These are phyloP conservation scores for Pseudocercospora macadamiae DNA, from an alignment of 2,329 filamentous ascomycete species.

Conservation along the genomic window DNA sequence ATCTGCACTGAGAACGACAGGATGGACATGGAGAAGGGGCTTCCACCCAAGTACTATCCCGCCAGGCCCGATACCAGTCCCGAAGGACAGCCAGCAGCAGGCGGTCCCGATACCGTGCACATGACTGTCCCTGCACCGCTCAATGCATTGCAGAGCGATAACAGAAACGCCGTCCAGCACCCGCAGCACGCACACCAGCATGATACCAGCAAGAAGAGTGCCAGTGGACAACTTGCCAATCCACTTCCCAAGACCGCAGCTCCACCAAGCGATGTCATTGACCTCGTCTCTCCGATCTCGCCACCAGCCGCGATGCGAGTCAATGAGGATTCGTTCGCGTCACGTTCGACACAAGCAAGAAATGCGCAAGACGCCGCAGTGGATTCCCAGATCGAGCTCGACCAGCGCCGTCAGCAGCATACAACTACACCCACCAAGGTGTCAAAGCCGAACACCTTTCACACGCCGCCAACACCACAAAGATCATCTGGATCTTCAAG, in stretches of 20 bases:
- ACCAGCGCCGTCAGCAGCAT: not conserved
- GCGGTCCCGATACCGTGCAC: no score
- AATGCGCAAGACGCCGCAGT: not conserved
- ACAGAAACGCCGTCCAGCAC: no score
- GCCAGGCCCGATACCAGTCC: no score
- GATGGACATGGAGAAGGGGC: not conserved
- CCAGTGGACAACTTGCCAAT: not conserved
- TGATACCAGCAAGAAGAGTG: not conserved
- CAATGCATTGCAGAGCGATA: no score
- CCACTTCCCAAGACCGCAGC: not conserved
- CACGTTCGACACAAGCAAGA: not conserved
- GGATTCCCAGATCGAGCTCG: not conserved
- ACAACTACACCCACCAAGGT: not conserved
- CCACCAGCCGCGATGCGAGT: no score
- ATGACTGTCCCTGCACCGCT: no score
- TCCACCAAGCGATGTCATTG: not conserved
- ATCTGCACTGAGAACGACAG: not conserved
- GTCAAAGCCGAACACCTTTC: not conserved
- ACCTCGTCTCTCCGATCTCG: not conserved
- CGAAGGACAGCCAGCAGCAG: no score
- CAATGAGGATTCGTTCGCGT: no score
- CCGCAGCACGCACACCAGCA: not conserved
- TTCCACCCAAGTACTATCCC: no score
- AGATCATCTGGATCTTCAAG: not conserved
- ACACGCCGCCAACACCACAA: not conserved